Percentiles rank a stretch among this genome's conserved stretches.
phyloP scores from a whole-genome alignment of 495 filamentous ascomycete genomes.

The Penicillium egyptiacum region DNA sequence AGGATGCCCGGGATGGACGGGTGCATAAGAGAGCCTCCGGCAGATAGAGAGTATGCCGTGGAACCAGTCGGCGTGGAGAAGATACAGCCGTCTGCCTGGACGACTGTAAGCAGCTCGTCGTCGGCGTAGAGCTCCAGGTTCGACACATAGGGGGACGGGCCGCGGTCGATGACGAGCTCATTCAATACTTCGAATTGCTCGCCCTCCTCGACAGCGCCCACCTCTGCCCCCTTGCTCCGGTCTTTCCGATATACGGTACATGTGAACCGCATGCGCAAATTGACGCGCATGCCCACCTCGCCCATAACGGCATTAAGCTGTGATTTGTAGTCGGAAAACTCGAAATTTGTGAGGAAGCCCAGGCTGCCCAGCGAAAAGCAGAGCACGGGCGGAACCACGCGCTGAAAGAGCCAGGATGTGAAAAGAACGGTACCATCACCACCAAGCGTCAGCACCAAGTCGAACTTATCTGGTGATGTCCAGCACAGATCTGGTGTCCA shows the following conservation, averaged over 20 bases:
- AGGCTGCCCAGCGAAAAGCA: conserved; percentile 87
- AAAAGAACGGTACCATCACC: conserved; percentile 92
- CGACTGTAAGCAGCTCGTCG: conserved; percentile 85
- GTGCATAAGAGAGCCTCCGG: conserved; percentile 92
- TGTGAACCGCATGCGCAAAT: conserved; percentile 95
- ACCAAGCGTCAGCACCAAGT: conserved; percentile 87
- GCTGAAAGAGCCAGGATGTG: conserved; percentile 92
- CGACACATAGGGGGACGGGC: conserved; percentile 95
- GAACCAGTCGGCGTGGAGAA: conserved; percentile 95
- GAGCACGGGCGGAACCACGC: conserved; percentile 84
- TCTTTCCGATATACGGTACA: conserved; percentile 81
- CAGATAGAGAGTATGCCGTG: conserved; percentile 94
- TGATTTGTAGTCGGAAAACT: conserved; percentile 78
- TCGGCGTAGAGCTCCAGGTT: conserved; percentile 93
- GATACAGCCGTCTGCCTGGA: conserved; percentile 96
- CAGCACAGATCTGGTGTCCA: conserved; percentile 96
- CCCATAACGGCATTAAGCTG: conserved; percentile 85
- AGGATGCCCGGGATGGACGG: conserved; percentile 97
- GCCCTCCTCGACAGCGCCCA: conserved; percentile 61
- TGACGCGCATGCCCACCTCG: conserved; percentile 89
- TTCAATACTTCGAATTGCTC: conserved; percentile 96
- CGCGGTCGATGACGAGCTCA: conserved; percentile 95
- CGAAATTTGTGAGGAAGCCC: conserved; percentile 90
- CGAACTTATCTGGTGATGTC: conserved; percentile 84
- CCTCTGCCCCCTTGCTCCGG: conserved; percentile 45